A percentile compares a stretch with the other conserved stretches of the same genome.
Conservation (phyloP, 2,329 filamentous ascomycete species). For the Shiraia bambusicola region DNA sequence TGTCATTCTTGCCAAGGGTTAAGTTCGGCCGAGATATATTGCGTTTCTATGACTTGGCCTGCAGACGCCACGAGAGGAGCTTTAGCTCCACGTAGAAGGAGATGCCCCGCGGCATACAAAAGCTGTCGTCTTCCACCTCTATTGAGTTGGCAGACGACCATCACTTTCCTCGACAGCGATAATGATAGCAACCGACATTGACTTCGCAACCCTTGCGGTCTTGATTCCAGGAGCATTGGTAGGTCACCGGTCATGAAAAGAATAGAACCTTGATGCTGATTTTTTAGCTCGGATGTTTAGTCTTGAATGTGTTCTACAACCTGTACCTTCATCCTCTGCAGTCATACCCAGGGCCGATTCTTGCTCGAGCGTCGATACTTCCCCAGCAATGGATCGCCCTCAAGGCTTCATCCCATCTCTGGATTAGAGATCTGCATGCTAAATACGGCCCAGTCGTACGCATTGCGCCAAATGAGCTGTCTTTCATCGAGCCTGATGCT, state of each 20-base stretch:
- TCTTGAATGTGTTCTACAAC: conserved; percentile 31
- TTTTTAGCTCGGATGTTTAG: background rate
- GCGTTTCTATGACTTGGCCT: no score
- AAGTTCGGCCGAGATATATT: no score
- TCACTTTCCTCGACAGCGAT: no score
- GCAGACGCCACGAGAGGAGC: no score
- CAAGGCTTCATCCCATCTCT: conserved; percentile 17
- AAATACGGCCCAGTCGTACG: conserved; percentile 45
- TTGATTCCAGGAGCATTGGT: no score
- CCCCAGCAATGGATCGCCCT: conserved; percentile 20
- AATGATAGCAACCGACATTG: background rate
- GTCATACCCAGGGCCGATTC: conserved; percentile 44
- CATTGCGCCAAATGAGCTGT: conserved; percentile 42
- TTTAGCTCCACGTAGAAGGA: no score
- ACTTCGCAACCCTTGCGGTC: background rate
- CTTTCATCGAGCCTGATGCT: conserved; percentile 38
- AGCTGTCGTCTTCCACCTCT: no score
- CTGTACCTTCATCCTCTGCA: conserved; percentile 44
- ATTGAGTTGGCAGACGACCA: no score
- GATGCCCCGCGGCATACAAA: no score
- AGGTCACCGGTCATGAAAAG: no score
- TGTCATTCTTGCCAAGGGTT: no score
- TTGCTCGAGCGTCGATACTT: conserved; percentile 29
- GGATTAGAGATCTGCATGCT: conserved; percentile 35
- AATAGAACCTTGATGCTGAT: background rate